phyloP scores from a whole-genome alignment of 2,329 filamentous ascomycete species.

The Calonectria hawksworthii region DNA sequence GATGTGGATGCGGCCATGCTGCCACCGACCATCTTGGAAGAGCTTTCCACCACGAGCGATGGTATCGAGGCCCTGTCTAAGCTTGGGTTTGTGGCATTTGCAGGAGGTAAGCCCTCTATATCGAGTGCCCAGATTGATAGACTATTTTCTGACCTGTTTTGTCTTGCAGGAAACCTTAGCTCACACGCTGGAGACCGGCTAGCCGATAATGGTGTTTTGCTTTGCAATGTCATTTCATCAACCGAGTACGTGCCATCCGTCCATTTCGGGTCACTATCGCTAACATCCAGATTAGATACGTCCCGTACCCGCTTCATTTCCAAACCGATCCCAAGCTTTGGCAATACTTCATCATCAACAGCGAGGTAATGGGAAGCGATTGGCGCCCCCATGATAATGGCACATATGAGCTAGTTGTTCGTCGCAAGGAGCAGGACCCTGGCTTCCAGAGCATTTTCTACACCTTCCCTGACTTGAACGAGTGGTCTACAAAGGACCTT shows the following conservation, averaged over 20 bases:
- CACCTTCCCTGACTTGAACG: neutral
- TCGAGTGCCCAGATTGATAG: neutral
- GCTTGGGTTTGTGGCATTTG: neutral
- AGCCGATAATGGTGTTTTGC: neutral
- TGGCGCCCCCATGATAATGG: neutral
- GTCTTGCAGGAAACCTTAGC: neutral
- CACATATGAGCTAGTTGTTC: neutral
- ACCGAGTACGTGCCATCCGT: neutral
- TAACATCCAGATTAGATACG: neutral
- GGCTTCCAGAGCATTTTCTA: neutral
- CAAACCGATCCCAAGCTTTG: neutral
- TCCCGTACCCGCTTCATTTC: neutral
- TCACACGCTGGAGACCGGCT: neutral
- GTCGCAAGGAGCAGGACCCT: neutral
- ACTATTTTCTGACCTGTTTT: neutral
- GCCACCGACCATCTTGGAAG: neutral
- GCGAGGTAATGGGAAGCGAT: neutral
- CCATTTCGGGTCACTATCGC: neutral
- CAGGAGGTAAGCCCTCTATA: neutral
- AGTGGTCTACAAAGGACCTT: slow-evolving; percentile 1
- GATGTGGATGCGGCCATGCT: neutral
- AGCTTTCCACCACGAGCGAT: neutral
- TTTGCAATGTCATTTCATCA: slow-evolving; percentile 1
- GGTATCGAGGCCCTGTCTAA: neutral
- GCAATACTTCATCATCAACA: slow-evolving; percentile 5